Evolutionary conservation across 2,329 filamentous ascomycete species (phyloP).

Genomic region (Cercospora sesami): DNA sequence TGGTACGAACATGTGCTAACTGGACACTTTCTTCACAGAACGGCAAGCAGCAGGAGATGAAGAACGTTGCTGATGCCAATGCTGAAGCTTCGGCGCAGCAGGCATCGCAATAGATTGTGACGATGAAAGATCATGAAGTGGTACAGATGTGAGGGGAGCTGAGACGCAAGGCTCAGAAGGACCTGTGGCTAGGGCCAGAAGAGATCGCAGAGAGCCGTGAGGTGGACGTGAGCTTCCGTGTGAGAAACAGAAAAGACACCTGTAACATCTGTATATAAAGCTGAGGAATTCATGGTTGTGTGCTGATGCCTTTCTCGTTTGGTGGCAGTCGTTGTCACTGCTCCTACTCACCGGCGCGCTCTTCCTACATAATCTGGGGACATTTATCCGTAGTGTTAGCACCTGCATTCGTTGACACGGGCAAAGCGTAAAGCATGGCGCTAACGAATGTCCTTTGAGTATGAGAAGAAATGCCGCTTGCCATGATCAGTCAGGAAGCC

Average conservation of each 20-base stretch:
- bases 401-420: background rate
- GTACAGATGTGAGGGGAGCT: background rate
- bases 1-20: background rate
- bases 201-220: background rate
- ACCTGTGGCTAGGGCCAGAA: background rate
- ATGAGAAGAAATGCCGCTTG: background rate
- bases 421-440: background rate
- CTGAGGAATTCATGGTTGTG: background rate
- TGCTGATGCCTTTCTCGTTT: background rate
- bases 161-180: background rate
- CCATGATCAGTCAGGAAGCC: background rate
- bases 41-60: slow-evolving; percentile 89
- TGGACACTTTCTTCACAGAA: slow-evolving; percentile 59
- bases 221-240: background rate
- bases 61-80: slow-evolving; percentile 65
- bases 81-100: slow-evolving; percentile 45
- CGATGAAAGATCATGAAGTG: slow-evolving; percentile 34
- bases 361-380: background rate
- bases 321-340: background rate
- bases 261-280: slow-evolving; percentile 35
- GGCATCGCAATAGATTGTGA: slow-evolving; percentile 37
- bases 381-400: background rate
- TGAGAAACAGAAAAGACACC: slow-evolving; percentile 16
- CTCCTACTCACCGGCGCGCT: background rate
- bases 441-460: background rate